These are phyloP conservation scores for Tetrahymena elliotti DNA, from an alignment of 73 alveolate genomes.

Conservation along the genomic window DNA sequence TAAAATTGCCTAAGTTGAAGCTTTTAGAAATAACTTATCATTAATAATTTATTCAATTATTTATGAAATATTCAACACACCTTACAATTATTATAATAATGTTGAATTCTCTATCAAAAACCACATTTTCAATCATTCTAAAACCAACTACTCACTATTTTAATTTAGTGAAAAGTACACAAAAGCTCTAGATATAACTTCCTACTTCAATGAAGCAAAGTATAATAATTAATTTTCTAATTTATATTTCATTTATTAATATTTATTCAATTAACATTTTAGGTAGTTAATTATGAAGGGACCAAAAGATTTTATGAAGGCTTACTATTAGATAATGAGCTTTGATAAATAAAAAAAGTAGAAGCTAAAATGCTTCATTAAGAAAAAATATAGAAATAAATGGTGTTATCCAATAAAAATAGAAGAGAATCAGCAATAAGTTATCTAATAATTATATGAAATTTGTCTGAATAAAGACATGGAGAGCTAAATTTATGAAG, in stretches of 20 bases:
- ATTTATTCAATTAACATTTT: background rate
- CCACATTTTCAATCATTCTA: background rate
- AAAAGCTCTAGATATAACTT: background rate
- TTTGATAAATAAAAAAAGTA: background rate
- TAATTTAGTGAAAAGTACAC: background rate
- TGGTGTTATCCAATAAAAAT: background rate
- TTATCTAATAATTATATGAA: background rate
- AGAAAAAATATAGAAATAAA: background rate
- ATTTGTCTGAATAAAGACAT: background rate
- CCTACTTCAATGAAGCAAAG: background rate
- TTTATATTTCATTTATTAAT: background rate
- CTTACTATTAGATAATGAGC: background rate
- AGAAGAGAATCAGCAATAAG: background rate
- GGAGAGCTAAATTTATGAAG: background rate
- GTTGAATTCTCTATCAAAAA: background rate
- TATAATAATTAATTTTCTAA: background rate
- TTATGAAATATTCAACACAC: background rate
- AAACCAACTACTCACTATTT: background rate
- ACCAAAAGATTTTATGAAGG: background rate
- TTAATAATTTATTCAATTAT: background rate
- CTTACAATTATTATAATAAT: background rate
- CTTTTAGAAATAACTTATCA: background rate
- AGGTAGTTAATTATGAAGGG: background rate
- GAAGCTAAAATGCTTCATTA: background rate
- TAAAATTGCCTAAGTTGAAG: background rate